Percentiles rank a stretch among this genome's conserved stretches.
phyloP scores from a whole-genome alignment of 208 protist species.

The Porcisia deanei region DNA sequence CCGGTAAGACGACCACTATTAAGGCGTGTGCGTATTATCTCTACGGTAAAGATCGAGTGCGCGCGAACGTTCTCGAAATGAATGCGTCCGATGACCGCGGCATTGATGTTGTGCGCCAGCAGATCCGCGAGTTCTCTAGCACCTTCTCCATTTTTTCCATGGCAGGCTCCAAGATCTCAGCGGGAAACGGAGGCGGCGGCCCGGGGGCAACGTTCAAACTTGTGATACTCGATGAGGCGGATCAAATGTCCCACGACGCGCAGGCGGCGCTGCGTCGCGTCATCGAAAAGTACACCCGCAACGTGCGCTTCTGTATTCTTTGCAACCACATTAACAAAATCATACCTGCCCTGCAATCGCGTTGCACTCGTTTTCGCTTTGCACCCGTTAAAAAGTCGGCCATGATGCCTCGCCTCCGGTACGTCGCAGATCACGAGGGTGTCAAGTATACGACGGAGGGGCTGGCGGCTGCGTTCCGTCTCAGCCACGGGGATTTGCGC shows the following conservation, averaged over 20 bases:
- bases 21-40: constrained; percentile 90
- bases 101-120: constrained; percentile 98
- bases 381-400: constrained; percentile 88
- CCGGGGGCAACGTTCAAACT: constrained; percentile 92
- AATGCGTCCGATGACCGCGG: constrained; percentile 99
- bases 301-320: constrained; percentile 98
- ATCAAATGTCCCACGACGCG: constrained; percentile 98
- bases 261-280: constrained; percentile 98
- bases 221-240: constrained; percentile 99
- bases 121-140: constrained; percentile 98
- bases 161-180: constrained; percentile 9
- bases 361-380: constrained; percentile 99
- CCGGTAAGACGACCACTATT: constrained; percentile 92
- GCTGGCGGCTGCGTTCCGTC: constrained; percentile 89
- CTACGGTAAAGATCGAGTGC: constrained; percentile 93
- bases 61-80: constrained; percentile 93
- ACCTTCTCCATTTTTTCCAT: constrained; percentile 95
- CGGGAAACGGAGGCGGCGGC: background rate
- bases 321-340: constrained; percentile 99
- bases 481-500: constrained; percentile 97
- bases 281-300: constrained; percentile 98
- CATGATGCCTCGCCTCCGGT: constrained; percentile 82
- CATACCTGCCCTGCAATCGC: constrained; percentile 95
- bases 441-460: constrained; percentile 87
- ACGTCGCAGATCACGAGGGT: constrained; percentile 86